These are phyloP conservation scores for Entomortierella parvispora DNA, from an alignment of 192 early-diverging fungal genomes.

Conservation along the genomic window DNA sequence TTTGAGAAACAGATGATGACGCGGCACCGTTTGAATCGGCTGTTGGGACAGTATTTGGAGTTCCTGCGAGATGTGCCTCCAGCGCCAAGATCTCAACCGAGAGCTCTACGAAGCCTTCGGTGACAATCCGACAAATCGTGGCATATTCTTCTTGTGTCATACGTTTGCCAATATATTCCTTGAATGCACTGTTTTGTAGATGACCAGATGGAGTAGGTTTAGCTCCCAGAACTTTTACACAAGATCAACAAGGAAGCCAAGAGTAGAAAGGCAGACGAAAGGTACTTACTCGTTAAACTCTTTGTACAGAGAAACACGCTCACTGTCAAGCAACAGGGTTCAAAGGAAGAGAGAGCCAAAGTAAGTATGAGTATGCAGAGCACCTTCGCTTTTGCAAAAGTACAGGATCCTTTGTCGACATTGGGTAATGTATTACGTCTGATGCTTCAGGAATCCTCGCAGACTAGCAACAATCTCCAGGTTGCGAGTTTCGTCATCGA, in stretches of 20 bases:
- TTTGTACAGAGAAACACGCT: slow-evolving; percentile 44
- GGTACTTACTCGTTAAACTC: slow-evolving; percentile 49
- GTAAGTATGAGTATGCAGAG: neutral
- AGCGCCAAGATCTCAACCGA: slow-evolving; percentile 46
- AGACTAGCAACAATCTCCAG: slow-evolving; percentile 37
- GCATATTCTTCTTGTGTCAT: slow-evolving; percentile 47
- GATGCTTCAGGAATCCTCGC: slow-evolving; percentile 44
- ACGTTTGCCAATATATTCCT: slow-evolving; percentile 37
- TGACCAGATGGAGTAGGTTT: too few species aligned
- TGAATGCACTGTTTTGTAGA: slow-evolving; percentile 32
- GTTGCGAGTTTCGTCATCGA: slow-evolving; percentile 42
- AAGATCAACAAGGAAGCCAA: too few species aligned
- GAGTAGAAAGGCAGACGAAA: too few species aligned
- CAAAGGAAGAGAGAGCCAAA: neutral
- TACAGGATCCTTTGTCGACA: neutral
- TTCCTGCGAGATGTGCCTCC: slow-evolving; percentile 45
- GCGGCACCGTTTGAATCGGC: neutral
- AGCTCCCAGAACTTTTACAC: too few species aligned
- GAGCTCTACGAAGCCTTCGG: slow-evolving; percentile 44
- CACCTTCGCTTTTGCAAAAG: neutral
- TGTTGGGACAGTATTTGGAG: slow-evolving; percentile 1
- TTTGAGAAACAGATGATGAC: neutral
- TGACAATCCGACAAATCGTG: slow-evolving; percentile 48
- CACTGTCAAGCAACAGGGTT: slow-evolving; percentile 8
- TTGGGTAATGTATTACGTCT: slow-evolving; percentile 17